Percentiles rank a stretch among this genome's conserved stretches.
Evolutionary conservation across 2,329 filamentous ascomycete genomes (phyloP).

Genomic region (Fusarium sarcochroum): DNA sequence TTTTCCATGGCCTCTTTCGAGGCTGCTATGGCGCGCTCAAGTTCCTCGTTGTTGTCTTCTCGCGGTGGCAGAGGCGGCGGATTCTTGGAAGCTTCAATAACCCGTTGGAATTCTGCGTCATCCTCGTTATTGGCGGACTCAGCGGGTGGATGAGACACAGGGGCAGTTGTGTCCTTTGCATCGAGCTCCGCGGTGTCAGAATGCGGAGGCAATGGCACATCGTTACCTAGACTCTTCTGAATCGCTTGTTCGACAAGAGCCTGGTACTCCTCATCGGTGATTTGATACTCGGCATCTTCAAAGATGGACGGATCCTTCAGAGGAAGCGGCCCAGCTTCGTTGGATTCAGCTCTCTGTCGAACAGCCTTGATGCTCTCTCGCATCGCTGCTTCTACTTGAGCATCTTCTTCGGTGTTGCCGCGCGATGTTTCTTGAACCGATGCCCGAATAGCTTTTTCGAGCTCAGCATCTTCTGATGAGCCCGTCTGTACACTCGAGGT

Average conservation of each 20-base stretch:
- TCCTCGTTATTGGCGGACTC: constrained; percentile 38
- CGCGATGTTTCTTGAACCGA: constrained; percentile 79
- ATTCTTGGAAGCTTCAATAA: constrained; percentile 58
- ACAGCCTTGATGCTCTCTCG: constrained; percentile 77
- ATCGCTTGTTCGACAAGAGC: constrained; percentile 69
- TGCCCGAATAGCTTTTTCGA: constrained; percentile 79
- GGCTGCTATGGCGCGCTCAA: constrained; percentile 58
- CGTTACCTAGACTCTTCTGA: constrained; percentile 61
- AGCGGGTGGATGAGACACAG: neutral
- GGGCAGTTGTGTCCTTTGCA: neutral
- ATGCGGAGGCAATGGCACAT: constrained; percentile 39
- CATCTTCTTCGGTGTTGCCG: constrained; percentile 79
- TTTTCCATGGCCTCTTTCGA: constrained; percentile 58
- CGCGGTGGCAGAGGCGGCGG: constrained; percentile 39
- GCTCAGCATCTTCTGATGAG: constrained; percentile 66
- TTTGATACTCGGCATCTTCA: constrained; percentile 59
- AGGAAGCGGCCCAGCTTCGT: constrained; percentile 43
- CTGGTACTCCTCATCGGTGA: constrained; percentile 72
- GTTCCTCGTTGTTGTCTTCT: constrained; percentile 48
- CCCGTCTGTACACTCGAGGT: constrained; percentile 25
- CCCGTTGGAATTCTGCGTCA: constrained; percentile 57
- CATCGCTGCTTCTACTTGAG: constrained; percentile 79
- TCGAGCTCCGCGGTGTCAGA: constrained; percentile 37
- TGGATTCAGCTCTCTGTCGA: constrained; percentile 49
- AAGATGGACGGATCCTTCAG: constrained; percentile 53